Evolutionary conservation across 805 yeast genomes (phyloP), one percentile per base, ranked within the genome.

Genomic region (Lipomyces orientalis): DNA sequence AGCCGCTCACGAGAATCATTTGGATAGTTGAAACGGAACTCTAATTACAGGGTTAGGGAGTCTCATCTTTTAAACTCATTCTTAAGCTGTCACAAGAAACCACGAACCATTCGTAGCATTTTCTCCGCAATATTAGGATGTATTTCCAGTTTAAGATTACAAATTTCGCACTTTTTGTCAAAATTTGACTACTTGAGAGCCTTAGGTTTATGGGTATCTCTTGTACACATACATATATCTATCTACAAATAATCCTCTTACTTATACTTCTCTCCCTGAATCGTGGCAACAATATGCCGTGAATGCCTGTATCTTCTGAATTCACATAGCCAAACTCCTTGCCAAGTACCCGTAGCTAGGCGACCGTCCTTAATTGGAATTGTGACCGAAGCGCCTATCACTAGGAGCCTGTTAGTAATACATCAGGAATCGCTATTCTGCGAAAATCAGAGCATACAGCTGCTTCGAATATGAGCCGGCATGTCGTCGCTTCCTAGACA

Each of bases 321-420:
- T 76, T 90, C 96, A 74, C 90, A 81, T 60, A 89, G 80, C 82
- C 90, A 90, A 54, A 91, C 84, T 0, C 95, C 96, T 76, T 90
- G 96, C 96, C 96, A 91, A 0, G 95, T 90, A 1, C 96, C 96
- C 0, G 88, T 82, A 0, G 88, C 88, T 64, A 90, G 79, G 43
- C 81, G 76, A 0, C 96, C 96, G 73, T 90, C 85, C 29, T 82
- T 76, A 60, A 90, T 90, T 1, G 96, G 96, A 55, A 90, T 86
- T 2, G 85, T 81, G 34, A 90, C 79, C 2, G 86, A 82, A 7
- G 86, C 88, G 22, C 96, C 95, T 9, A 88, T 83, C 59, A 86
- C 77, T 71, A 66, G 62, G 14, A 22, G n/a, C 19, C 7, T 22
- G 55, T 19, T 55, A 62, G 49, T 43, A 16, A n/a, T 37, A 35